Percentiles rank a stretch among this genome's conserved stretches.
phyloP scores from a whole-genome alignment of 805 yeast genomes.

The Komagataella mondaviorum region DNA sequence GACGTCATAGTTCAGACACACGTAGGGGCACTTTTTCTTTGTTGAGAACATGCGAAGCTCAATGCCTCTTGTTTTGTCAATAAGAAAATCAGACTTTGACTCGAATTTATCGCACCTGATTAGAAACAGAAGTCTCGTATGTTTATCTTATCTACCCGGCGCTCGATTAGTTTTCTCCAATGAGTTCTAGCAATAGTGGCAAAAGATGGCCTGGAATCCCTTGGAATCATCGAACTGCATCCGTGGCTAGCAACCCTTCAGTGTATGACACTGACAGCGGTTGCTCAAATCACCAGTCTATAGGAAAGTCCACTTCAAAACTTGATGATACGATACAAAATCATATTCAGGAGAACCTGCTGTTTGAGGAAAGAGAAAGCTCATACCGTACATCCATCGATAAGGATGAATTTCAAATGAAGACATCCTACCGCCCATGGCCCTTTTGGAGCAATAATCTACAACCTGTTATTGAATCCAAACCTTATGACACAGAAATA shows the following conservation, averaged over 20 bases:
- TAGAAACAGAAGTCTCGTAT: no score
- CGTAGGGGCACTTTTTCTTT: background rate
- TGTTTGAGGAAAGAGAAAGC: background rate
- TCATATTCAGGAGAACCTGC: background rate
- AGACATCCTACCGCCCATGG: background rate
- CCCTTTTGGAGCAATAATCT: background rate
- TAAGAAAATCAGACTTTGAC: background rate
- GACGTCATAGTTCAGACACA: no score
- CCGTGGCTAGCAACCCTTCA: background rate
- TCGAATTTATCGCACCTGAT: background rate
- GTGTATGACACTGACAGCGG: background rate
- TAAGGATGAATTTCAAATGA: background rate
- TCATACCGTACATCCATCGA: background rate
- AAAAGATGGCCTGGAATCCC: background rate
- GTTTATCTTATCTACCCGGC: background rate
- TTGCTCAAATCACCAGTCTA: background rate
- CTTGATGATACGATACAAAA: background rate
- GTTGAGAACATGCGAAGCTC: background rate
- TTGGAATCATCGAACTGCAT: background rate
- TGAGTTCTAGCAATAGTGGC: background rate
- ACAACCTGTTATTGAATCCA: background rate
- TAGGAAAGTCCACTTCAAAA: background rate
- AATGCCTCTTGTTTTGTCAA: background rate
- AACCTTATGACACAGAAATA: background rate
- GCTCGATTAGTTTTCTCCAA: background rate